phyloP scores from a whole-genome alignment of 2,329 filamentous ascomycete genomes.

The Cercospora sp. region DNA sequence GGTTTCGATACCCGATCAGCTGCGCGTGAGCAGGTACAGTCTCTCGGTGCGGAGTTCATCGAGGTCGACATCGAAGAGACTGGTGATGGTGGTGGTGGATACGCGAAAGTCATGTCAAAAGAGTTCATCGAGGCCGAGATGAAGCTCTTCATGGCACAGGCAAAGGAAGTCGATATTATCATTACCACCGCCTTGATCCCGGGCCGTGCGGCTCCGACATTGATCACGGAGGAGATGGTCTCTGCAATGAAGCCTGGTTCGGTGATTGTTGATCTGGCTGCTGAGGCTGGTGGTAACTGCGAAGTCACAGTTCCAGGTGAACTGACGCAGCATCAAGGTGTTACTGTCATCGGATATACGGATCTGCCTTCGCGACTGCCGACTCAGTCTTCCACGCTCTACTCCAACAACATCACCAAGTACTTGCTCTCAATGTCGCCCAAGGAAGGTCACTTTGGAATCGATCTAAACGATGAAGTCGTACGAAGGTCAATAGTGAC shows the following conservation, averaged over 20 bases:
- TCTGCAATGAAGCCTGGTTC: conserved; percentile 87
- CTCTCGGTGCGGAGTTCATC: conserved; percentile 84
- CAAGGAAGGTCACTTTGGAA: conserved; percentile 73
- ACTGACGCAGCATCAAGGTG: conserved; percentile 69
- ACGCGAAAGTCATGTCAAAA: conserved; percentile 92
- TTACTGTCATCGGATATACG: conserved; percentile 71
- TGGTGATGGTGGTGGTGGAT: conserved; percentile 79
- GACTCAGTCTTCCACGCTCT: conserved; percentile 84
- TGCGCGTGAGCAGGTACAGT: conserved; percentile 85
- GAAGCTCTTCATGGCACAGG: conserved; percentile 87
- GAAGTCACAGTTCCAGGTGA: conserved; percentile 74
- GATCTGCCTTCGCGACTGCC: conserved; percentile 84
- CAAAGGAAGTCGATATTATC: conserved; percentile 85
- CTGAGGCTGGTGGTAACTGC: conserved; percentile 86
- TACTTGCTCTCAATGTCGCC: conserved; percentile 80
- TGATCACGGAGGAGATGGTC: conserved; percentile 80
- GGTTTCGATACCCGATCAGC: conserved; percentile 91
- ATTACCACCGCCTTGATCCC: conserved; percentile 92
- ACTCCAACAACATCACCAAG: conserved; percentile 93
- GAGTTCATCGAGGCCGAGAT: conserved; percentile 92
- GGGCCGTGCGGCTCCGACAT: conserved; percentile 75
- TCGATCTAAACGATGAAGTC: conserved; percentile 81
- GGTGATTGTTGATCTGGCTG: conserved; percentile 82
- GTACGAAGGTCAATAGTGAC: conserved; percentile 83
- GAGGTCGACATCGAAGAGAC: conserved; percentile 85